phyloP scores from a whole-genome alignment of 306 rosid species.

The Nissolia schottii region DNA sequence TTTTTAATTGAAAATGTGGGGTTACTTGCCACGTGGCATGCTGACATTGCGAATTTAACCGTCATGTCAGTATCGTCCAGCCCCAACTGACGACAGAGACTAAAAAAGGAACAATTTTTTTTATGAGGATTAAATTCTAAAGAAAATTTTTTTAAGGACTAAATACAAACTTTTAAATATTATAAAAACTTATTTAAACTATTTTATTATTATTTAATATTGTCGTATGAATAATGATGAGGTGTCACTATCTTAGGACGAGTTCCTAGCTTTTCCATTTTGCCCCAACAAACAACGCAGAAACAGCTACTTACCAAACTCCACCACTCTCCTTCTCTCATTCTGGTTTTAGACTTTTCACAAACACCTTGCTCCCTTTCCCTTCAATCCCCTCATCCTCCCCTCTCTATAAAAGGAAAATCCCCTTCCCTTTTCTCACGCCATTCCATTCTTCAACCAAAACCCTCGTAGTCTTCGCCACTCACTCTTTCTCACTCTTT shows the following conservation, averaged over 20 bases:
- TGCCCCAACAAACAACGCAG: neutral
- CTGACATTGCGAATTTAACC: too few species aligned
- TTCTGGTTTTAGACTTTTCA: slow-evolving; percentile 5
- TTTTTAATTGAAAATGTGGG: too few species aligned
- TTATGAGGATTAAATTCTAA: too few species aligned
- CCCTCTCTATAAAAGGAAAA: too few species aligned
- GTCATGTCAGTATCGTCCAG: too few species aligned
- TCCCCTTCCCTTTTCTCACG: neutral
- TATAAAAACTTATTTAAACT: too few species aligned
- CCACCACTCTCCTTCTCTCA: neutral
- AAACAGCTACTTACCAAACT: neutral
- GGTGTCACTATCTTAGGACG: neutral
- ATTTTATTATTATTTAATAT: too few species aligned
- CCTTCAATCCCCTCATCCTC: neutral
- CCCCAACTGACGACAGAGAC: too few species aligned
- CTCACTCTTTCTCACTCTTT: neutral
- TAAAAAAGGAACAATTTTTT: too few species aligned
- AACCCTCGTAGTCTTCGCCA: slow-evolving; percentile 36
- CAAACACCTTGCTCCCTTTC: slow-evolving; percentile 10
- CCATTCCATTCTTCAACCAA: neutral
- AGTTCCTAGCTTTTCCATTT: neutral
- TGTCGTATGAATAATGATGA: neutral
- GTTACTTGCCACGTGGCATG: too few species aligned
- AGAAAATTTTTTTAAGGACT: too few species aligned
- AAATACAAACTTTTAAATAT: too few species aligned